Evolutionary conservation across 2,329 filamentous ascomycete species (phyloP).

Genomic region (Pseudogymnoascus sp.): DNA sequence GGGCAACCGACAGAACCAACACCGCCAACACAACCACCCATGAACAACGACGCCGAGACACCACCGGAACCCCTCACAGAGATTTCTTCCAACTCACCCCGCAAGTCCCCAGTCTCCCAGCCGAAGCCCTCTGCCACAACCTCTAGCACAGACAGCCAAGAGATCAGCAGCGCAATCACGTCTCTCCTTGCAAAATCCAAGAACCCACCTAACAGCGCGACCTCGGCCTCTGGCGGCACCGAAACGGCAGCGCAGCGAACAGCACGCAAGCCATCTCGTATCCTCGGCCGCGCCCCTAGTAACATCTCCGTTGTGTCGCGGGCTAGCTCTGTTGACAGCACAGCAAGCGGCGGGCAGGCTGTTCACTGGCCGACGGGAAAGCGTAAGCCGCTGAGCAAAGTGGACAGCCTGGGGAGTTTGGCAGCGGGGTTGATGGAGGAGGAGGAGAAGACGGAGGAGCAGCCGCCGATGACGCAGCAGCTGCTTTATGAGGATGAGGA

Average conservation of each 20-base stretch:
- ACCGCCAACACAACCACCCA: not conserved
- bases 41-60: not conserved
- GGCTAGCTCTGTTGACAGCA: constrained; percentile 35
- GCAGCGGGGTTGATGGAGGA: not conserved
- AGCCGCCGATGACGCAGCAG: constrained; percentile 24
- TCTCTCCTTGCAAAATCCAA: constrained; percentile 28
- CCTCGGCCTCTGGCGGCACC: constrained; percentile 1
- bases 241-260: constrained; percentile 12
- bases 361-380: constrained; percentile 22
- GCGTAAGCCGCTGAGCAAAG: constrained; percentile 18
- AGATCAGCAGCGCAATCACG: constrained; percentile 19
- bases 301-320: constrained; percentile 43
- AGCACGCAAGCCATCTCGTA: constrained; percentile 19
- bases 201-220: constrained; percentile 11
- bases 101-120: constrained; percentile 10
- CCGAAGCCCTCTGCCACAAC: constrained; percentile 3
- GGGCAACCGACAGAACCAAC: not conserved
- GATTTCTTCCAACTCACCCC: constrained; percentile 20
- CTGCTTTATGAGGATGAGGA: constrained; percentile 29
- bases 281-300: constrained; percentile 52
- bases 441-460: constrained; percentile 17
- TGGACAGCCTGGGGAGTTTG: constrained; percentile 21
- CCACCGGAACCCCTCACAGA: constrained; percentile 14
- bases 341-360: constrained; percentile 24
- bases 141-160: constrained; percentile 2